Percentiles rank a stretch among this genome's conserved stretches.
These are phyloP conservation scores for Colletotrichum lindemuthianum DNA, from an alignment of 2,329 filamentous ascomycete genomes.

Conservation along the genomic window DNA sequence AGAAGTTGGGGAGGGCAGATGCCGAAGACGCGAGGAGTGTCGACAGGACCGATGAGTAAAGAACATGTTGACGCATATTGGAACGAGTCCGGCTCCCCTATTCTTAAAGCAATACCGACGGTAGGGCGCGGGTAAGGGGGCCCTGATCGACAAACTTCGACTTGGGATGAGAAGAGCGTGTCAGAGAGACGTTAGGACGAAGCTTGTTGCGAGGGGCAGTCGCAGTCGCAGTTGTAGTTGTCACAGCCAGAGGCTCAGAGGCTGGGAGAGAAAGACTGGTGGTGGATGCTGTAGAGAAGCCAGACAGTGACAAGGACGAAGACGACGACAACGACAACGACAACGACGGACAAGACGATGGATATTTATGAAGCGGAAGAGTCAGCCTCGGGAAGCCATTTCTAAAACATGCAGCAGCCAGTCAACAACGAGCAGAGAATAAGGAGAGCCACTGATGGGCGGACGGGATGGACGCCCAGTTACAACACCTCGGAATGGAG, in stretches of 20 bases:
- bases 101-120: slow-evolving; percentile 27
- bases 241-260: background rate
- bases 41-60: slow-evolving; percentile 31
- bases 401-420: slow-evolving; percentile 22
- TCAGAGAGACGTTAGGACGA: slow-evolving; percentile 27
- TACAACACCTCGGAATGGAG: too few species aligned
- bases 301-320: background rate
- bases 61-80: slow-evolving; percentile 22
- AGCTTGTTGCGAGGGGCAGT: slow-evolving; percentile 6
- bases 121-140: slow-evolving; percentile 26
- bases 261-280: background rate
- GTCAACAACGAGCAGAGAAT: background rate
- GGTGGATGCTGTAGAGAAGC: background rate
- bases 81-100: slow-evolving; percentile 29
- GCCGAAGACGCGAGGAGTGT: slow-evolving; percentile 25
- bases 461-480: too few species aligned
- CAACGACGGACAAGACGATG: background rate
- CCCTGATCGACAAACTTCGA: slow-evolving; percentile 31
- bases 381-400: slow-evolving; percentile 12
- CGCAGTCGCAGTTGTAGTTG: background rate
- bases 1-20: slow-evolving; percentile 16
- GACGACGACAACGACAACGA: background rate
- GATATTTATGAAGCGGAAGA: slow-evolving; percentile 26
- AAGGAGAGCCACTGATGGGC: background rate
- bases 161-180: slow-evolving; percentile 26